Conservation (phyloP, 257 asterid genomes). For the Petunia axillaris region DNA sequence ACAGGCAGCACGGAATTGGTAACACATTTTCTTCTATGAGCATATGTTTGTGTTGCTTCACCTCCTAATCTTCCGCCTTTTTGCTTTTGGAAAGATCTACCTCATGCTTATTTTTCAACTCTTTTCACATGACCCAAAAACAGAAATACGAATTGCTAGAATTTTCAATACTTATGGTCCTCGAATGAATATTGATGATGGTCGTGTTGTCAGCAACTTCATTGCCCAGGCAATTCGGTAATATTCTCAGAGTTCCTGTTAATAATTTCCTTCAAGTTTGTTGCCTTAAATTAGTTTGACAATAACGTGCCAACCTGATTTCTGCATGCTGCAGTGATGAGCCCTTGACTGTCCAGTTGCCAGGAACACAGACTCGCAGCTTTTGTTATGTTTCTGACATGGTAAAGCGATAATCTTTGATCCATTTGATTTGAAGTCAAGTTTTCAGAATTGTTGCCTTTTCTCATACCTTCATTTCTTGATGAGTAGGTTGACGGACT, state of each 20-base stretch:
- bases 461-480: constrained; percentile 26
- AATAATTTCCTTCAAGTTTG: background rate
- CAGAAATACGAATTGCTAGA: constrained; percentile 97
- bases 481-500: constrained; percentile 54
- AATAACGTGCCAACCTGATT: background rate
- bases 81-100: background rate
- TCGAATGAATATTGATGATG: constrained; percentile 94
- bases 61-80: too few relatives aligned
- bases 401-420: constrained; percentile 35
- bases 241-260: background rate
- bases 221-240: constrained; percentile 95
- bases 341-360: constrained; percentile 85
- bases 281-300: background rate
- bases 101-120: constrained; percentile 7
- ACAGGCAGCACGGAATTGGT: constrained; percentile 97
- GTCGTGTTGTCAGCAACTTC: constrained; percentile 95
- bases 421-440: background rate
- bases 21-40: constrained; percentile 6
- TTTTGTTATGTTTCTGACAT: constrained; percentile 60
- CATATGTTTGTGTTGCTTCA: background rate
- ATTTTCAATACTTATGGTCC: constrained; percentile 98
- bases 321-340: constrained; percentile 58
- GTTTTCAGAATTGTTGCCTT: background rate
- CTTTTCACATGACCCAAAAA: constrained; percentile 2
- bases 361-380: constrained; percentile 89